Conservation (phyloP, 2,329 filamentous ascomycete species). For the Verticillium isaacii region DNA sequence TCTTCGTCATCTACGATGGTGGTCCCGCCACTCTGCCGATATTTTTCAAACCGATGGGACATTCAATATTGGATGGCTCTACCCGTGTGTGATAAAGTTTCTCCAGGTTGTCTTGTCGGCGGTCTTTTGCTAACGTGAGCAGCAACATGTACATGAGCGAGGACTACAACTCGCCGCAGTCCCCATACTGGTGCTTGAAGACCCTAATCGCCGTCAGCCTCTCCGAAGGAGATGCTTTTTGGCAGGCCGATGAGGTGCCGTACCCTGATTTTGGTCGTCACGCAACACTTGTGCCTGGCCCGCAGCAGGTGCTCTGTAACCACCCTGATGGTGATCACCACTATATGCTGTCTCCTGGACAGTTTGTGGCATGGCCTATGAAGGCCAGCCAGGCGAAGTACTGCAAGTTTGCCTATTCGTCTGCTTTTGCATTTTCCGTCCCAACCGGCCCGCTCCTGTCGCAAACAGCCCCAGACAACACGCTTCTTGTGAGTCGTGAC, state of each 20-base stretch:
- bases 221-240: slow-evolving; percentile 33
- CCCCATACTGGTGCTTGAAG: slow-evolving; percentile 50
- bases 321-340: slow-evolving; percentile 27
- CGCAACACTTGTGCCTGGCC: slow-evolving; percentile 11
- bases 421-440: slow-evolving; percentile 39
- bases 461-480: slow-evolving; percentile 28
- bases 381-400: slow-evolving; percentile 40
- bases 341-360: slow-evolving; percentile 34
- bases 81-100: slow-evolving; percentile 15
- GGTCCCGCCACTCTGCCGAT: slow-evolving; percentile 31
- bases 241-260: slow-evolving; percentile 31
- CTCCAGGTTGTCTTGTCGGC: slow-evolving; percentile 2
- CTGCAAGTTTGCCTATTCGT: slow-evolving; percentile 43
- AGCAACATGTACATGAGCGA: slow-evolving; percentile 51
- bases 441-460: slow-evolving; percentile 27
- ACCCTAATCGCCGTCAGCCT: slow-evolving; percentile 38
- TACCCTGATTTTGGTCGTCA: slow-evolving; percentile 12
- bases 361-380: slow-evolving; percentile 30
- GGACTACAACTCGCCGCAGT: slow-evolving; percentile 54
- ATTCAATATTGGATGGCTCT: slow-evolving; percentile 37
- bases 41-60: slow-evolving; percentile 46
- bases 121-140: not conserved
- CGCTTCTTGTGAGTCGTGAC: slow-evolving; percentile 23
- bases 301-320: slow-evolving; percentile 41
- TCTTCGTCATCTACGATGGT: slow-evolving; percentile 45